These are phyloP conservation scores for Calonectria ilicicola DNA, from an alignment of 2,329 filamentous ascomycete genomes.

Conservation along the genomic window DNA sequence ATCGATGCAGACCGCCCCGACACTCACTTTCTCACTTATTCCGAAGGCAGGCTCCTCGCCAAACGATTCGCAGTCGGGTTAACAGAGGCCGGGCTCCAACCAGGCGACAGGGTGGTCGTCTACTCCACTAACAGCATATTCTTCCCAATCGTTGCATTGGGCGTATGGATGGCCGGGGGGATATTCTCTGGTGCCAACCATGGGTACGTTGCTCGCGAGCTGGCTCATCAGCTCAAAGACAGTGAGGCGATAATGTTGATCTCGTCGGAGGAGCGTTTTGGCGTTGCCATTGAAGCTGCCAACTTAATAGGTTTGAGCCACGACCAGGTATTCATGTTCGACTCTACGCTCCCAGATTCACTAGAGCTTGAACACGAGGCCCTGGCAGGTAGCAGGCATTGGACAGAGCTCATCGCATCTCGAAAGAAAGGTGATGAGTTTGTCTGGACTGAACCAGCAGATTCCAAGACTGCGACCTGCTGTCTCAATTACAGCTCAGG, in stretches of 20 bases:
- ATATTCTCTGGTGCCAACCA: constrained; percentile 84
- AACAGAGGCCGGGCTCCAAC: constrained; percentile 70
- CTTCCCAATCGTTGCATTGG: constrained; percentile 78
- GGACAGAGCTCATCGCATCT: constrained; percentile 70
- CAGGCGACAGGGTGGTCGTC: constrained; percentile 78
- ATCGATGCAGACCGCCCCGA: constrained; percentile 77
- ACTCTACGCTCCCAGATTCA: constrained; percentile 64
- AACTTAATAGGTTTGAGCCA: constrained; percentile 65
- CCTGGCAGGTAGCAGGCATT: constrained; percentile 58
- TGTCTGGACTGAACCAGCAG: constrained; percentile 70
- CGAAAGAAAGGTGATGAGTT: constrained; percentile 66
- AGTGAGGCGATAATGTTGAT: constrained; percentile 77
- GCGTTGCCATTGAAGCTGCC: constrained; percentile 76
- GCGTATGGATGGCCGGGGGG: constrained; percentile 81
- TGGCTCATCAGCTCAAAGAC: constrained; percentile 81
- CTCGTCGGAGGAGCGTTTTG: constrained; percentile 69
- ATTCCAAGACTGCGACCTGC: constrained; percentile 66
- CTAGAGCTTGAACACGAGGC: constrained; percentile 25
- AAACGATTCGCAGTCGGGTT: constrained; percentile 80
- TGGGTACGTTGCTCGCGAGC: constrained; percentile 73
- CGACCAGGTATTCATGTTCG: constrained; percentile 74
- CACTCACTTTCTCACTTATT: constrained; percentile 73
- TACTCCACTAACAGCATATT: constrained; percentile 81
- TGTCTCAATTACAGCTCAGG: constrained; percentile 85
- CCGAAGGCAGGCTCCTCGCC: constrained; percentile 75